Evolutionary conservation across 805 yeast species (phyloP), one percentile per base, ranked within the genome.

Genomic region (Sugiyamaella valdiviana): DNA sequence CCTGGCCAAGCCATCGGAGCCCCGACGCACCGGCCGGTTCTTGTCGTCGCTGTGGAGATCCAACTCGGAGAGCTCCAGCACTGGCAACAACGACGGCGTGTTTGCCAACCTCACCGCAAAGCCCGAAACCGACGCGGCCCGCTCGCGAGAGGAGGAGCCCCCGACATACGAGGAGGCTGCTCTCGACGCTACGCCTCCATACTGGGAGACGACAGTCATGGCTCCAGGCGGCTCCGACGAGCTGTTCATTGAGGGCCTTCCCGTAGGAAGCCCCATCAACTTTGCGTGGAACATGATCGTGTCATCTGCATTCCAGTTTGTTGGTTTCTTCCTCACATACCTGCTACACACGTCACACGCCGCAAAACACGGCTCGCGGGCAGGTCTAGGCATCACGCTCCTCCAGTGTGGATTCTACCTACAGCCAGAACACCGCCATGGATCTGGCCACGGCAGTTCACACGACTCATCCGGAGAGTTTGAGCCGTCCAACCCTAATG

Each of bases 111-210:
- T 93, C 57, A 78, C 85, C 58, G 98, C 98, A 2, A 91, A 90
- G 61, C 96, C 96, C 4, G 91, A 83, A 42, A 62, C 75, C 2
- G 56, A 51, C 48, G 58, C 51, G 48, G 57, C 62, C 0, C 52
- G 48, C 6, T 50, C 57, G n/a, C 60, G 61, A 61, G 65, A 70
- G 9, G 90, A 83, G 51, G 71, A 71, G 26, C 83, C 86, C 17
- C 98, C 98, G 2, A 74, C 95, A 0, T 93, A 93, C 67, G 96
- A 87, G 49, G 98, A 90, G 62, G 98, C 96, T 0, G 87, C 96
- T 0, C 84, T 88, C 2, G 99, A 93, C 63, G 78, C 93, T 14
- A 80, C 95, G 0, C 99, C 99, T 0, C 95, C 96, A 36, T 93
- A 93, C 66, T 93, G 97, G 95, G 99, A 93, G 65, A 79, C 90